A percentile compares a stretch with the other conserved stretches of the same genome.
phyloP scores from a whole-genome alignment of 169 alveolate species.

The Eimeria praecox region DNA sequence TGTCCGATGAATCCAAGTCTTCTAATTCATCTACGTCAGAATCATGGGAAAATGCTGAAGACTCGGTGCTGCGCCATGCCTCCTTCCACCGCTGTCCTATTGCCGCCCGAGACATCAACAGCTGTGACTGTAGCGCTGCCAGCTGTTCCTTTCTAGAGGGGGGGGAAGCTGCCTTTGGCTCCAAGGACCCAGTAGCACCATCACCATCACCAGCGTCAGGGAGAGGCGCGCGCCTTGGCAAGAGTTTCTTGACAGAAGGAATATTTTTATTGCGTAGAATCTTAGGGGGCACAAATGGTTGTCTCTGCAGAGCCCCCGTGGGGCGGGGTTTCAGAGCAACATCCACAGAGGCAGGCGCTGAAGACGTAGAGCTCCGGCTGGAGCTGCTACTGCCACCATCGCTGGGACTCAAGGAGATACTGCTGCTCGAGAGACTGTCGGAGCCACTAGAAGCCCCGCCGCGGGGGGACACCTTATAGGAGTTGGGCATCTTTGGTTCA shows the following conservation, averaged over 20 bases:
- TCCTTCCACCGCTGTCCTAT: slow-evolving; percentile 69
- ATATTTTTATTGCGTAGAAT: not conserved
- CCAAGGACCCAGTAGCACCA: not conserved
- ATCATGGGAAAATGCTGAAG: slow-evolving; percentile 16
- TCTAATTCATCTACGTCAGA: slow-evolving; percentile 28
- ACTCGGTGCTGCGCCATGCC: slow-evolving; percentile 45
- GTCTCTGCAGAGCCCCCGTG: not conserved
- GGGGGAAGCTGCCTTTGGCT: not conserved
- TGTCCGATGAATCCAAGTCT: not conserved
- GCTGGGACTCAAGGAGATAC: not conserved
- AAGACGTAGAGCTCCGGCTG: not conserved
- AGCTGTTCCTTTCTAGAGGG: slow-evolving; percentile 27
- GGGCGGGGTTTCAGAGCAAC: slow-evolving; percentile 2
- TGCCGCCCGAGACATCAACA: slow-evolving; percentile 59
- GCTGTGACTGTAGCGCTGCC: slow-evolving; percentile 52
- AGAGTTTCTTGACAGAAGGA: not conserved
- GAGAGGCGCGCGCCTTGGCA: slow-evolving; percentile 61
- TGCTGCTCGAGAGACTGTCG: not conserved
- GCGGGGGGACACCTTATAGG: not conserved
- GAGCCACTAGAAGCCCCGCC: not conserved
- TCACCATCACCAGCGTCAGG: not conserved
- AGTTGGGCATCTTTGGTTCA: not conserved
- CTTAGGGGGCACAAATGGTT: slow-evolving; percentile 38
- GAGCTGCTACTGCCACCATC: not conserved
- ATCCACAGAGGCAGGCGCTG: not conserved